These are phyloP conservation scores for Circinella minor DNA, from an alignment of 371 early-diverging fungal species.

Conservation along the genomic window DNA sequence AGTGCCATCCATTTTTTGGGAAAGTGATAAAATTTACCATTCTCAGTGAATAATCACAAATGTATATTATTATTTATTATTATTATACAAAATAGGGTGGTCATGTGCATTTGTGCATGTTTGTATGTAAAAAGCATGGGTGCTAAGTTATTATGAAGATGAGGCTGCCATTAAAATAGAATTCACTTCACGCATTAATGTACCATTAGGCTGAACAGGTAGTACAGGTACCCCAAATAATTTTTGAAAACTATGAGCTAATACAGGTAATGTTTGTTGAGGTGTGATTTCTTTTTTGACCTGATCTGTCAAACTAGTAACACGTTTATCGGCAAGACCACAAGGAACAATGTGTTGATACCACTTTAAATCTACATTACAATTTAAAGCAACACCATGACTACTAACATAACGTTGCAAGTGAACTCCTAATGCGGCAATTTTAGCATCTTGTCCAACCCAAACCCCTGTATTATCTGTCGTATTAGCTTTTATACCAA, in stretches of 20 bases:
- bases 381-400: conserved; percentile 95
- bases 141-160: not conserved
- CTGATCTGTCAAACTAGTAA: conserved; percentile 60
- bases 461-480: conserved; percentile 88
- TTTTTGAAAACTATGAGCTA: conserved; percentile 9
- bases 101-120: no score
- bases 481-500: conserved; percentile 68
- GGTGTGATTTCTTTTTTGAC: not conserved
- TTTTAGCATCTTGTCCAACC: conserved; percentile 75
- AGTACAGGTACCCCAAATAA: conserved; percentile 13
- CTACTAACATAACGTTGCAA: conserved; percentile 88
- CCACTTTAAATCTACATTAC: conserved; percentile 84
- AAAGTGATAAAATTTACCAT: no score
- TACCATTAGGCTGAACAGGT: conserved; percentile 7
- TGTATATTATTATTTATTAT: no score
- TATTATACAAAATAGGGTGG: no score
- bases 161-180: conserved; percentile 3
- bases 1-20: no score
- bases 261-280: not conserved
- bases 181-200: not conserved
- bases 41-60: no score
- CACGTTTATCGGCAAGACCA: conserved; percentile 79
- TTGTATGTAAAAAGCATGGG: no score
- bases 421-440: conserved; percentile 89
- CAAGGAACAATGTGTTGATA: conserved; percentile 92